These are phyloP conservation scores for Chiua virens DNA, from an alignment of 768 basidiomycete genomes.

Conservation along the genomic window DNA sequence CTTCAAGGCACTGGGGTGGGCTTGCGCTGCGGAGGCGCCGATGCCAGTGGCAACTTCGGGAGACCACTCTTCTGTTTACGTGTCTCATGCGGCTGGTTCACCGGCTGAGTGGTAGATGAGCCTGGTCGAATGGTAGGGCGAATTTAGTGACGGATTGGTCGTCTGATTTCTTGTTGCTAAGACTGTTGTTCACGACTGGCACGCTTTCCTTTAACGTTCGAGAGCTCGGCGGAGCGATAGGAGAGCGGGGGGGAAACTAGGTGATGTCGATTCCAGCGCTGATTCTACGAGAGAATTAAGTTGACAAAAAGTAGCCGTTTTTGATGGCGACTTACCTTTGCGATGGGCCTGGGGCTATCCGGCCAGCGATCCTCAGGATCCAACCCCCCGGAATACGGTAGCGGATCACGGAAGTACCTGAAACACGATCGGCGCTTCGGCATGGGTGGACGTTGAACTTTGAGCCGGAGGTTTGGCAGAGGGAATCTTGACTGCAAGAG, in stretches of 20 bases:
- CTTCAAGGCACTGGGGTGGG: constrained; percentile 18
- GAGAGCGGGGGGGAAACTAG: constrained; percentile 9
- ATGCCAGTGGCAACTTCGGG: background rate
- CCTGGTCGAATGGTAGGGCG: constrained; percentile 20
- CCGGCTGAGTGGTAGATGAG: constrained; percentile 5
- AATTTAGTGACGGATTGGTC: constrained; percentile 12
- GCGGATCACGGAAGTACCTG: constrained; percentile 8
- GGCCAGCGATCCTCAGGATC: constrained; percentile 12
- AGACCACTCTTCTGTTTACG: background rate
- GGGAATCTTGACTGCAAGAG: background rate
- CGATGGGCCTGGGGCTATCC: constrained; percentile 9
- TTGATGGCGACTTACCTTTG: constrained; percentile 10
- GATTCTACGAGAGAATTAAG: background rate
- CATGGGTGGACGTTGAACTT: constrained; percentile 27
- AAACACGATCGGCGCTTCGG: constrained; percentile 22
- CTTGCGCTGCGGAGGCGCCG: constrained; percentile 7
- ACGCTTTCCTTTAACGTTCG: background rate
- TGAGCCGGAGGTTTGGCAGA: constrained; percentile 25
- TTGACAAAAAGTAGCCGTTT: background rate
- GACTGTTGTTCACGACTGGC: background rate
- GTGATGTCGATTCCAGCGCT: constrained; percentile 14
- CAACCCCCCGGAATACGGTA: background rate
- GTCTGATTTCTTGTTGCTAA: constrained; percentile 14
- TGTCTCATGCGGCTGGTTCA: constrained; percentile 1
- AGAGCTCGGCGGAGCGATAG: background rate